These are phyloP conservation scores for Neostapfia colusana DNA, from an alignment of 176 grass and related monocot genomes.

Conservation along the genomic window DNA sequence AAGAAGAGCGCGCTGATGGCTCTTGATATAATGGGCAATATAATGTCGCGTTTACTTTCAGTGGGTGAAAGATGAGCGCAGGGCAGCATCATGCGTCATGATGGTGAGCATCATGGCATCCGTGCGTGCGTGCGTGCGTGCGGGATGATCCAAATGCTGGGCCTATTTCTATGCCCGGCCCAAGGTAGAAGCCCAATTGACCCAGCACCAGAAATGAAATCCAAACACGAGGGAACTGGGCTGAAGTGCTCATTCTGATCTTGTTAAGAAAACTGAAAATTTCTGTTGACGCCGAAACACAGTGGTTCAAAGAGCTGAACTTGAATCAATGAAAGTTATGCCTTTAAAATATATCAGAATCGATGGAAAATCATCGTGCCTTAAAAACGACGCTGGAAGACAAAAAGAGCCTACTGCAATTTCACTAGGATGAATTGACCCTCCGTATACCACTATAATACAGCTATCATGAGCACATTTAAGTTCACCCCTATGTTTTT, in stretches of 20 bases:
- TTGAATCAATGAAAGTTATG: neutral
- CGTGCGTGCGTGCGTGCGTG: neutral
- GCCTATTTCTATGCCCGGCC: neutral
- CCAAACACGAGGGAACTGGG: neutral
- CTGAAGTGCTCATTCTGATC: neutral
- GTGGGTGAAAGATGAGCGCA: neutral
- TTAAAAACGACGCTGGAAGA: neutral
- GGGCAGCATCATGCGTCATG: neutral
- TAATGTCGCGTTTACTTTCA: neutral
- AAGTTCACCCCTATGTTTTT: conserved; percentile 50
- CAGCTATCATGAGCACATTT: conserved; percentile 43
- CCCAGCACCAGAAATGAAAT: neutral
- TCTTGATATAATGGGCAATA: neutral
- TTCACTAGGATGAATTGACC: conserved; percentile 29
- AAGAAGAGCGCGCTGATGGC: neutral
- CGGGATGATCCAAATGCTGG: neutral
- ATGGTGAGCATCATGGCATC: neutral
- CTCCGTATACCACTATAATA: conserved; percentile 49
- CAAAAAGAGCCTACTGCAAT: neutral
- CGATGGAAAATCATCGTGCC: neutral
- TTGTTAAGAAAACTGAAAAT: neutral
- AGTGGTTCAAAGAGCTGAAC: neutral
- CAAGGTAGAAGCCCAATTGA: no score
- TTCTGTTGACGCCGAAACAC: no score
- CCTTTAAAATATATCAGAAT: neutral